Conservation (phyloP, 2,329 filamentous ascomycete genomes). For the Didymella sp. region DNA sequence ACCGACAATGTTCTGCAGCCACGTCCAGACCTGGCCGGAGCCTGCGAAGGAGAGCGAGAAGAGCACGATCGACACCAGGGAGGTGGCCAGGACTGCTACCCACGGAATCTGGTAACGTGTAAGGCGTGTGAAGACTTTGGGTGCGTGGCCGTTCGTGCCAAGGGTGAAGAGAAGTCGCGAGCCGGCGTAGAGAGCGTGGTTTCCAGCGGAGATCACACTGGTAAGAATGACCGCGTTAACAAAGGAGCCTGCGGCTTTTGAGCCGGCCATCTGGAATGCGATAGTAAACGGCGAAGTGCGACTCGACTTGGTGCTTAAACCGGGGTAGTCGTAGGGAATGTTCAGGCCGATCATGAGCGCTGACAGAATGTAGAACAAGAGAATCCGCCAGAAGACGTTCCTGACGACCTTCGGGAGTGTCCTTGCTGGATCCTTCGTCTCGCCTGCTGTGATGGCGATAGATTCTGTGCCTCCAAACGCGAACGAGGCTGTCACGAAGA, state of each 20-base stretch:
- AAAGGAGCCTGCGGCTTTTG: conserved; percentile 65
- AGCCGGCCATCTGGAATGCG: conserved; percentile 67
- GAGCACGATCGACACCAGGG: conserved; percentile 47
- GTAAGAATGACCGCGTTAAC: conserved; percentile 71
- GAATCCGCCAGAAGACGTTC: conserved; percentile 74
- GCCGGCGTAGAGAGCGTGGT: conserved; percentile 62
- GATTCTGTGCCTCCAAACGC: conserved; percentile 77
- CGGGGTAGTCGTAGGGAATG: conserved; percentile 49
- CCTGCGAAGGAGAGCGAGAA: conserved; percentile 55
- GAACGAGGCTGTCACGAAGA: conserved; percentile 78
- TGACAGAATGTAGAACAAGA: conserved; percentile 53
- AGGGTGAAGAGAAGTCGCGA: conserved; percentile 64
- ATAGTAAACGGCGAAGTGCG: conserved; percentile 70
- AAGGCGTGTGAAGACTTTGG: conserved; percentile 68
- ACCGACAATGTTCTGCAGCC: conserved; percentile 74
- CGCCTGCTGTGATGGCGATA: conserved; percentile 77
- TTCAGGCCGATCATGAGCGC: conserved; percentile 53
- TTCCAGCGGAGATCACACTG: conserved; percentile 65
- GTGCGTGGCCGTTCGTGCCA: conserved; percentile 68
- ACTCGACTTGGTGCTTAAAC: conserved; percentile 45
- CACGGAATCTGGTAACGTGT: conserved; percentile 53
- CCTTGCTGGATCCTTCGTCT: conserved; percentile 80
- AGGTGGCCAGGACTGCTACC: conserved; percentile 46
- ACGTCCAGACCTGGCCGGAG: conserved; percentile 57
- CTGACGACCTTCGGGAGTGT: conserved; percentile 86